Base-by-base conservation (phyloP, 1,284 basidiomycete genomes). In the Xanthoconium separans region DNA sequence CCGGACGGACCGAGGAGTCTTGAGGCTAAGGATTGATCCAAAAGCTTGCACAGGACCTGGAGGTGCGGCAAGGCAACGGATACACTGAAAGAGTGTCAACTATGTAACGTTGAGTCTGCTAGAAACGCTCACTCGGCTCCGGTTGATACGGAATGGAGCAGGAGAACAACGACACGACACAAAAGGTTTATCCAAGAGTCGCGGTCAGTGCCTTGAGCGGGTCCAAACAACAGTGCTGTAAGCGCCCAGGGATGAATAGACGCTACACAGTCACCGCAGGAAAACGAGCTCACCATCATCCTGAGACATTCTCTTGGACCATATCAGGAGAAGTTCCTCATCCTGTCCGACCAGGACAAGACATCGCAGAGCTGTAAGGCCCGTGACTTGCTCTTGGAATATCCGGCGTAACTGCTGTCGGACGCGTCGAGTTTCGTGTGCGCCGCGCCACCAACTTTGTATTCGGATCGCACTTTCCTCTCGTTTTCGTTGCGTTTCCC, bases 381-480 rank as follows among this genome's bases (percentile, higher is more conserved):
- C 72, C 6, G 70, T 68, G 6, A 81, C 65, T 66, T 87, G 80
- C 31, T 70, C 60, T 46, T 49, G 53, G 50, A 70, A 70, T 12
- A 57, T 39, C 18, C 29, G 56, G 43, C 66, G 59, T 59, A 91
- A 66, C 16, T 77, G 62, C 33, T 60, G 61, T 59, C 79, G 75
- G 6, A 78, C 73, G 9, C 53, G 58, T 46, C 68, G 70, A 2
- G 74, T 75, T 46, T 80, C 75, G 22, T 59, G 58, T 6, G 74
- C 60, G 2, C 83, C 83, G 16, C 85, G 70, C 82, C 82, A 91
- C 79, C 81, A 85, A n/a, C 80, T 77, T 65, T 92, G 89, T 37
- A 93, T 77, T 42, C 69, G 72, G 3, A 76, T 64, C 0, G 87
- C 87, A 34, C 75, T 80, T 27, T 87, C 82, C 42, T 81, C 77